Evolutionary conservation across 2,329 filamentous ascomycete genomes (phyloP).

Genomic region (Aspergillus latus): DNA sequence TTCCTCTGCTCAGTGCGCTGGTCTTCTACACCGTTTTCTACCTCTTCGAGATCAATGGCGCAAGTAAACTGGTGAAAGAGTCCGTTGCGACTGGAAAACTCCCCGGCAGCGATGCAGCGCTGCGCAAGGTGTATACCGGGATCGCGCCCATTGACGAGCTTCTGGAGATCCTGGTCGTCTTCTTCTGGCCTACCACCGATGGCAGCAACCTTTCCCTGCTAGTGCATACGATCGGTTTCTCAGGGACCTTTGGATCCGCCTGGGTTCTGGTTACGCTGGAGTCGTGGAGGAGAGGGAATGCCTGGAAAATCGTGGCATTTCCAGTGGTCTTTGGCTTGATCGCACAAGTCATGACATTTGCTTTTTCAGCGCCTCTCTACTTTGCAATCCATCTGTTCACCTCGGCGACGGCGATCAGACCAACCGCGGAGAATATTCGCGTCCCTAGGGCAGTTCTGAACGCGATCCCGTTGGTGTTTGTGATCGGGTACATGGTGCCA

Average conservation of each 20-base stretch:
- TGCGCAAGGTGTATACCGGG: conserved; percentile 37
- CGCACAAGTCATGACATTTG: conserved; percentile 47
- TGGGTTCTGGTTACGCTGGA: conserved; percentile 49
- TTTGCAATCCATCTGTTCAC: conserved; percentile 45
- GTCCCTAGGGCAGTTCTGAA: conserved; percentile 33
- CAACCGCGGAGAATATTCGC: conserved; percentile 35
- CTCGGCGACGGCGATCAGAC: conserved; percentile 42
- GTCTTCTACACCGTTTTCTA: conserved; percentile 37
- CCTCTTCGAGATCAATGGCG: conserved; percentile 35
- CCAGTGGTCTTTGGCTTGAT: conserved; percentile 41
- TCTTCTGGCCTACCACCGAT: conserved; percentile 44
- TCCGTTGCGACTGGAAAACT: conserved; percentile 27
- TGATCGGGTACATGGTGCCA: conserved; percentile 48
- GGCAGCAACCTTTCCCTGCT: conserved; percentile 37
- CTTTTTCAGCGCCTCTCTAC: conserved; percentile 47
- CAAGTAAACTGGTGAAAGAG: conserved; percentile 22
- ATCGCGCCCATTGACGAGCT: conserved; percentile 33
- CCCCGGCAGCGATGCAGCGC: conserved; percentile 26
- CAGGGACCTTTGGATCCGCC: conserved; percentile 43
- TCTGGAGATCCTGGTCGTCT: conserved; percentile 34
- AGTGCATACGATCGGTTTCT: conserved; percentile 41
- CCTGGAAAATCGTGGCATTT: conserved; percentile 41
- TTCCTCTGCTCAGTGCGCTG: conserved; percentile 33
- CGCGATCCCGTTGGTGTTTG: conserved; percentile 43
- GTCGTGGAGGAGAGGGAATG: conserved; percentile 46